phyloP scores from a whole-genome alignment of 108 stramenopile species.

The Aurantiochytrium sp. region DNA sequence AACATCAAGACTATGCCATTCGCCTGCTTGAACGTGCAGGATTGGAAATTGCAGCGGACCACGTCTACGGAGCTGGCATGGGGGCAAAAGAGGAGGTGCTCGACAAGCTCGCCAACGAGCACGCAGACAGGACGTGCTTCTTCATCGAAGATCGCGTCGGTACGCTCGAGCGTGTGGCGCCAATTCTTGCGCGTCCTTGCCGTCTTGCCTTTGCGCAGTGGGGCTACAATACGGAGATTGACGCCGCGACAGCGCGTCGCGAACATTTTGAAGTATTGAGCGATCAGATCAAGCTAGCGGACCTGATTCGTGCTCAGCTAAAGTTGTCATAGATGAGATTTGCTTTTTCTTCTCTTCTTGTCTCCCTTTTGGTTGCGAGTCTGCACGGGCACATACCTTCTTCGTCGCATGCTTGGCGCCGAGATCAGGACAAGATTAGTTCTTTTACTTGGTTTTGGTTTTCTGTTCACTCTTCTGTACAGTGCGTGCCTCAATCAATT shows the following conservation, averaged over 20 bases:
- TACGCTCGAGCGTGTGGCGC: neutral
- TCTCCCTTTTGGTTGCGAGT: no score
- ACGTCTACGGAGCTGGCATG: neutral
- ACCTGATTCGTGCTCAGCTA: neutral
- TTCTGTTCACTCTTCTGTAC: no score
- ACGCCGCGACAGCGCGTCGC: neutral
- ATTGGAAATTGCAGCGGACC: neutral
- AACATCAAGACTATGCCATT: neutral
- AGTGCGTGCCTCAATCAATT: no score
- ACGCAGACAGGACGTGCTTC: neutral
- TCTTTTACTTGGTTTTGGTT: no score
- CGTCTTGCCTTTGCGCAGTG: neutral
- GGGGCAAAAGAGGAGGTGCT: neutral
- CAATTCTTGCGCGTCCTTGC: neutral
- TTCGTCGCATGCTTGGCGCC: no score
- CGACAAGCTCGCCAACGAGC: neutral
- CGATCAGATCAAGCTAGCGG: neutral
- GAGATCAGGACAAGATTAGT: no score
- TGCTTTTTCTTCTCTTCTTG: no score
- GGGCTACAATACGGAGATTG: neutral
- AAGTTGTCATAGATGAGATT: no score
- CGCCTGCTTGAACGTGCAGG: neutral
- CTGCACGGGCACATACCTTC: no score
- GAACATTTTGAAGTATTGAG: neutral
- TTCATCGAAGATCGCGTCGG: constrained; percentile 1